Evolutionary conservation across 2,329 filamentous ascomycete species (phyloP).

Genomic region (Metarhizium robertsii): DNA sequence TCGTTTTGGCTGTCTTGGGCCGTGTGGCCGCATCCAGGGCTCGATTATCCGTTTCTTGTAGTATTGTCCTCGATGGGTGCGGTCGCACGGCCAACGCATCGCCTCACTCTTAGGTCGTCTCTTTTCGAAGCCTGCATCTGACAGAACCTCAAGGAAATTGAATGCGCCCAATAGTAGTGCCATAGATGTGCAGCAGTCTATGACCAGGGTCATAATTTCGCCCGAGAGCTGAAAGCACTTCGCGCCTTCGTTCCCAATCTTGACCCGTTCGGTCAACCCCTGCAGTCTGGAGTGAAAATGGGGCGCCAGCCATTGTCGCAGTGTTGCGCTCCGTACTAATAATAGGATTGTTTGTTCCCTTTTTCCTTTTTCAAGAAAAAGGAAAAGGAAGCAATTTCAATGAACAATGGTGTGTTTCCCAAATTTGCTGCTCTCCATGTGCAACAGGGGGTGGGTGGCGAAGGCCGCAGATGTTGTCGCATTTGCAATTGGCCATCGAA

Average conservation of each 20-base stretch:
- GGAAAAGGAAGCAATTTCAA: background rate
- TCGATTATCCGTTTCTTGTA: background rate
- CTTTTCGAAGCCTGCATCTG: background rate
- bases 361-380: background rate
- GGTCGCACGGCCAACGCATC: background rate
- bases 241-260: background rate
- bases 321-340: background rate
- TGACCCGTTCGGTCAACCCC: background rate
- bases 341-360: background rate
- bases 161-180: background rate
- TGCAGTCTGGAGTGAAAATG: background rate
- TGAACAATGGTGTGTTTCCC: background rate
- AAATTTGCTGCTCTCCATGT: background rate
- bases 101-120: background rate
- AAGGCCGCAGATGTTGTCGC: background rate
- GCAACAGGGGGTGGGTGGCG: background rate
- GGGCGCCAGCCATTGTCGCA: background rate
- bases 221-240: background rate
- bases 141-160: background rate
- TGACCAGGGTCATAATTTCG: background rate
- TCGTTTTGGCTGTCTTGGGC: background rate
- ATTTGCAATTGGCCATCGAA: background rate
- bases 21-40: constrained; percentile 1
- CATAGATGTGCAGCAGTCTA: background rate
- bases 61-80: background rate